Base-by-base conservation (phyloP, 2,329 filamentous ascomycete genomes). In the Coniochaeta sp. region DNA sequence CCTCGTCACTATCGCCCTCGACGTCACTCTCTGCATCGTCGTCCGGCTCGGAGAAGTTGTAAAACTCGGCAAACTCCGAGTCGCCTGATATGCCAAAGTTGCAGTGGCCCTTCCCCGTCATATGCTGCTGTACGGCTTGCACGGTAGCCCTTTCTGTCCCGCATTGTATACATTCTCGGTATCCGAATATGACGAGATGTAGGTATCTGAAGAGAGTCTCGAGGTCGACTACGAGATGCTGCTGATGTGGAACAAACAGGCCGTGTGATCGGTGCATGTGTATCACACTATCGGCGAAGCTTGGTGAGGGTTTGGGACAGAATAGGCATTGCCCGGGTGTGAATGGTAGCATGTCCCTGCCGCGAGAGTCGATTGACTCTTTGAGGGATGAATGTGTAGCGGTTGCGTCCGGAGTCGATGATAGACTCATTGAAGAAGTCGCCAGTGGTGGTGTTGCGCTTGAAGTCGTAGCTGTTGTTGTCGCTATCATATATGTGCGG, bases 201-300 rank as follows among this genome's bases (percentile, higher is more conserved):
- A 83, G 68, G 59, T 82, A 82, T 44, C 70, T 64, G 38, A 83
- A 69, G 1, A 84, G 67, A 0, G 77, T 76, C 38, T 78, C 76
- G 2, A 77, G 62, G 59, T 83, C 79, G 10, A 81, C 76, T 1
- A 71, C 62, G 0, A 84, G 69, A 10, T 71, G 66, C 1, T 74
- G 62, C 34, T 64, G 67, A 30, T 75, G 67, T 0, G 75, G 76
- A 17, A 83, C 65, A 56, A 76, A 72, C 3, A 84, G 70, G 47
- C 79, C 73, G 63, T 85, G 81, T 2, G 69, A 60, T 19, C 71
- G 73, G 30, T 72, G 73, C 81, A 84, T 84, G 66, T 84, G 81
- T 1, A 59, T 50, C 1, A 80, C 38, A 58, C 74, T 81, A 1
- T 69, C 63, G 1, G 73, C 67, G 7, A 81, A 71, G 22, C 60